Base-by-base conservation (phyloP, 176 grass and related monocot genomes). In the Triticum dicoccoides region DNA sequence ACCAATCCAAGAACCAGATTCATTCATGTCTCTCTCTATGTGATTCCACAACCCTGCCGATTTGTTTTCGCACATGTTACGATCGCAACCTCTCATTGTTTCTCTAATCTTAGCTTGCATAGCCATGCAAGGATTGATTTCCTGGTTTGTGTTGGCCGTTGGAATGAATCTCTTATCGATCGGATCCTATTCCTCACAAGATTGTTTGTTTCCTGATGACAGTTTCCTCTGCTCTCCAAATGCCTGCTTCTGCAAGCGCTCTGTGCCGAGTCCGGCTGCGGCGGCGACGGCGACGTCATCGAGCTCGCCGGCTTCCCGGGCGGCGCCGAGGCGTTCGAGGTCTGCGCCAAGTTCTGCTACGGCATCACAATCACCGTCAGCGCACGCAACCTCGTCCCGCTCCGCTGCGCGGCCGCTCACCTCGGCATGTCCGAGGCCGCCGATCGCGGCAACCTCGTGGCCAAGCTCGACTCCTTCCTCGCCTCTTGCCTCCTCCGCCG, bases 171-270 rank as follows among this genome's bases (percentile, higher is more conserved):
- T 61, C 7, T 42, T 73, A 62, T 84, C 37, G 8, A 67, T 84
- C 24, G 30, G 51, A 56, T 14, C n/a, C 33, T 85, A 41, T 41
- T 41, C 39, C 51, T 54, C 15, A 49, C 4, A 30, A 64, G 61
- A 33, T 27, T 17, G 1, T 21, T 78, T 12, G 18, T 69, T 85
- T 83, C 1, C 23, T 35, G 3, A 58, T 29, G 3, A 58, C 84
- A 98, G 97, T 99, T 97, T 66, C 97, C 97, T 37, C 90, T 99
- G 37, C 89, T 99, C 18, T 99, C 94, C 2, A 99, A 94, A 88
- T 99, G 92, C 86, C 37, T 97, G 66, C 88, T 88, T 42, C 83
- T 99, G 84, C 97, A 99, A 83, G 63, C 91, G 7, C 92, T 93
- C 63, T 99, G 94, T 73, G 78, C 93, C 17, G 88, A 93, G 65